Conservation (phyloP, 1,284 basidiomycete genomes). For the Apiotrichum mycotoxinovorans region DNA sequence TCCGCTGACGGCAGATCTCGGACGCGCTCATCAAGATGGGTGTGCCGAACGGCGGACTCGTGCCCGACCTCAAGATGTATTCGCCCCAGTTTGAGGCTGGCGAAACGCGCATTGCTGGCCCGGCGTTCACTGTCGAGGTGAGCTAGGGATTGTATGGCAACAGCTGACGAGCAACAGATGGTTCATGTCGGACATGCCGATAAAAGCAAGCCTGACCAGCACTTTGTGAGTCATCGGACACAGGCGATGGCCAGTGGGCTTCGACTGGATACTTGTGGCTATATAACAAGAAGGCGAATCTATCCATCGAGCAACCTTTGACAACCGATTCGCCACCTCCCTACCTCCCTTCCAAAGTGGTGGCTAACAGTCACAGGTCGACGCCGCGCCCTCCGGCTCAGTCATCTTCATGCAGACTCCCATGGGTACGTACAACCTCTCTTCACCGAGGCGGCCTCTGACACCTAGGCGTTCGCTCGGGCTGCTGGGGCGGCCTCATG, state of each 20-base stretch:
- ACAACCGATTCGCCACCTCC: too few species aligned
- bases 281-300: too few species aligned
- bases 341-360: too few species aligned
- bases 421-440: constrained; percentile 53
- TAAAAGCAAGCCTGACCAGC: constrained; percentile 65
- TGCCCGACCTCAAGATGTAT: constrained; percentile 71
- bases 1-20: constrained; percentile 62
- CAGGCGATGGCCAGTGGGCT: too few species aligned
- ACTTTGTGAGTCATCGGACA: constrained; percentile 58
- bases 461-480: constrained; percentile 30
- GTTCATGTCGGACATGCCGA: constrained; percentile 61
- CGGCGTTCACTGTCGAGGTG: constrained; percentile 80
- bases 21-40: constrained; percentile 87
- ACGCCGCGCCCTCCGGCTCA: constrained; percentile 64
- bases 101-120: constrained; percentile 58
- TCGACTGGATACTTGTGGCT: too few species aligned
- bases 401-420: constrained; percentile 78
- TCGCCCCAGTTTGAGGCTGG: constrained; percentile 56
- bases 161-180: constrained; percentile 55
- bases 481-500: constrained; percentile 52
- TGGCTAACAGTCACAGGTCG: constrained; percentile 53
- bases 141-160: not conserved
- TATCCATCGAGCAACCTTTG: too few species aligned
- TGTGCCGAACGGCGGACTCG: constrained; percentile 67
- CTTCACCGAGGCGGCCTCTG: not conserved